Conservation (phyloP, 768 basidiomycete species). For the Podaxis sp. region DNA sequence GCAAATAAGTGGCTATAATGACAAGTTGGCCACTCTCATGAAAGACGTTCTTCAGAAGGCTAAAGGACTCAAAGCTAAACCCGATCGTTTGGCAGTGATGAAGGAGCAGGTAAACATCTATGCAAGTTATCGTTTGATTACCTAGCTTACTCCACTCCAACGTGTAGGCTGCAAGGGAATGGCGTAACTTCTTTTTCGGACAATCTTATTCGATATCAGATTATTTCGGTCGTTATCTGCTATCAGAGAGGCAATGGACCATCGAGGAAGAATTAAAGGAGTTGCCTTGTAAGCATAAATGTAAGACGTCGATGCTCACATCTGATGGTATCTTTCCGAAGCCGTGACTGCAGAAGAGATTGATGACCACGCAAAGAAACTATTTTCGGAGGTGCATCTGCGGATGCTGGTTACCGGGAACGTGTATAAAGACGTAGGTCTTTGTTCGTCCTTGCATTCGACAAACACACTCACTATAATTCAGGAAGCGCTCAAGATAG, state of each 20-base stretch:
- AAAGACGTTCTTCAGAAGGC: slow-evolving; percentile 69
- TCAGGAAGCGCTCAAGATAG: slow-evolving; percentile 76
- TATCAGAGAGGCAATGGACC: slow-evolving; percentile 74
- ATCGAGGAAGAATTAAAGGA: slow-evolving; percentile 74
- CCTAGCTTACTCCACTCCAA: slow-evolving; percentile 7
- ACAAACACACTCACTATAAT: slow-evolving; percentile 4
- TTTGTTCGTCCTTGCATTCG: not conserved
- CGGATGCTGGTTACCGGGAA: slow-evolving; percentile 83
- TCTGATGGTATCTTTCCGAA: slow-evolving; percentile 27
- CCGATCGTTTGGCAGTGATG: slow-evolving; percentile 76
- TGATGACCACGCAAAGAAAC: slow-evolving; percentile 50
- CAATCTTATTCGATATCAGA: slow-evolving; percentile 81
- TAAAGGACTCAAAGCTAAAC: slow-evolving; percentile 58
- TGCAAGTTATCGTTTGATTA: not conserved
- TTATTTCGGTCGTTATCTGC: slow-evolving; percentile 68
- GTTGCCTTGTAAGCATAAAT: slow-evolving; percentile 57
- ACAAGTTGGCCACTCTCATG: slow-evolving; percentile 78
- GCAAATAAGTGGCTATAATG: slow-evolving; percentile 82
- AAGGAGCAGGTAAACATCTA: slow-evolving; percentile 67
- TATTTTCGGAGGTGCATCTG: slow-evolving; percentile 67
- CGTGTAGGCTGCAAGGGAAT: slow-evolving; percentile 66
- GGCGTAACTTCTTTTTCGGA: slow-evolving; percentile 84
- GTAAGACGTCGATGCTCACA: not conserved
- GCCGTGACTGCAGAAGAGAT: slow-evolving; percentile 74
- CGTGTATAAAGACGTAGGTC: slow-evolving; percentile 72